Percentiles rank a stretch among this genome's conserved stretches.
These are phyloP conservation scores for Coemansia sp. DNA, from an alignment of 192 early-diverging fungal genomes.

Conservation along the genomic window DNA sequence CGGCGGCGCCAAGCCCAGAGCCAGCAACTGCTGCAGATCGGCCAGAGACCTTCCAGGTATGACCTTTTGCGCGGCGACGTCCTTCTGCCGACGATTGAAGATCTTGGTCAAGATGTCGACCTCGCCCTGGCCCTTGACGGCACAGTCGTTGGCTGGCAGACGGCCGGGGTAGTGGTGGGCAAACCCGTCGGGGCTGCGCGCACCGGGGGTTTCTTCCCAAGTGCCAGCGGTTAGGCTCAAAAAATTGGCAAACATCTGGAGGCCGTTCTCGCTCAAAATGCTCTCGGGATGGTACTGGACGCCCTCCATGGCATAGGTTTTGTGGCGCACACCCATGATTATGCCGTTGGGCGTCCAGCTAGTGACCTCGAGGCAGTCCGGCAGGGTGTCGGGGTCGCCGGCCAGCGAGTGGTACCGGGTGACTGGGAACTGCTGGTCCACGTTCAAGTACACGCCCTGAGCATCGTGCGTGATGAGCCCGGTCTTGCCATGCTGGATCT, in stretches of 20 bases:
- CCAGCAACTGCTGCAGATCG: slow-evolving; percentile 71
- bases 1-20: slow-evolving; percentile 70
- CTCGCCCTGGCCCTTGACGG: slow-evolving; percentile 24
- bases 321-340: slow-evolving; percentile 97
- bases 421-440: slow-evolving; percentile 83
- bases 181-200: slow-evolving; percentile 13
- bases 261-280: slow-evolving; percentile 92
- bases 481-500: slow-evolving; percentile 98
- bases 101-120: slow-evolving; percentile 82
- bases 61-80: slow-evolving; percentile 72
- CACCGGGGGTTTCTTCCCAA: slow-evolving; percentile 75
- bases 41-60: slow-evolving; percentile 72
- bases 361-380: slow-evolving; percentile 83
- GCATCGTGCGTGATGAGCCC: slow-evolving; percentile 90
- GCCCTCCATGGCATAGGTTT: slow-evolving; percentile 86
- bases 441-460: slow-evolving; percentile 81
- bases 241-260: slow-evolving; percentile 90
- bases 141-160: not conserved
- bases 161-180: slow-evolving; percentile 34
- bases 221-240: slow-evolving; percentile 81
- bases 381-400: slow-evolving; percentile 81
- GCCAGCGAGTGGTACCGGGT: slow-evolving; percentile 98
- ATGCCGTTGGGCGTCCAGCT: slow-evolving; percentile 80
- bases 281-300: slow-evolving; percentile 99
- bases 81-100: slow-evolving; percentile 74